phyloP scores from a whole-genome alignment of 805 yeast genomes.

The Metschnikowia sp. region DNA sequence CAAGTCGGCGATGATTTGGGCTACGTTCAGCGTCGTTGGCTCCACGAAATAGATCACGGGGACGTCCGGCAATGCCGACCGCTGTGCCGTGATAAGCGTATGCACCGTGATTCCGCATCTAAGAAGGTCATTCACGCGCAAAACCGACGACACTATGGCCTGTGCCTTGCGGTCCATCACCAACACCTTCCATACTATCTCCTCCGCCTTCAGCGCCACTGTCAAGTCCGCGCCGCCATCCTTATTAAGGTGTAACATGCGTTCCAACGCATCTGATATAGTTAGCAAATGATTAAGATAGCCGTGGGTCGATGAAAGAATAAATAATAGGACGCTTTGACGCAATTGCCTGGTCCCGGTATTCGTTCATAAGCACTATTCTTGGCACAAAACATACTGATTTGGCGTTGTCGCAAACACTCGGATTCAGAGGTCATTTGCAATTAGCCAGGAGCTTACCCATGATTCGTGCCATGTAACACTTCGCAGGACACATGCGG shows the following conservation, averaged over 20 bases:
- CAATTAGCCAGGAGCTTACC: neutral
- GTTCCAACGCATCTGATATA: slow-evolving; percentile 47
- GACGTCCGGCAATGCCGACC: slow-evolving; percentile 89
- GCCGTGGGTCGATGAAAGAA: neutral
- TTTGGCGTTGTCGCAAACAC: slow-evolving; percentile 12
- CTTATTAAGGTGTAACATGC: slow-evolving; percentile 80
- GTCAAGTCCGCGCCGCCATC: slow-evolving; percentile 54
- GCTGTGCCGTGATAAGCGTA: slow-evolving; percentile 61
- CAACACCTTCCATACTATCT: slow-evolving; percentile 86
- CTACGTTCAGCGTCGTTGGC: slow-evolving; percentile 77
- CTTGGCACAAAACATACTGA: slow-evolving; percentile 6
- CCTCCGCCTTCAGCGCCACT: slow-evolving; percentile 56
- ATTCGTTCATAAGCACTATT: neutral
- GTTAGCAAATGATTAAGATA: slow-evolving; percentile 1
- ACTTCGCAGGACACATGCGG: neutral
- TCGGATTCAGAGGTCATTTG: slow-evolving; percentile 12
- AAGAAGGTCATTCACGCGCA: slow-evolving; percentile 86
- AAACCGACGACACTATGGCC: slow-evolving; percentile 83
- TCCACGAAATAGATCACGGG: slow-evolving; percentile 91
- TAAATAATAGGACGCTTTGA: neutral
- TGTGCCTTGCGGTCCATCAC: slow-evolving; percentile 80
- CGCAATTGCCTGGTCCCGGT: too few relatives aligned
- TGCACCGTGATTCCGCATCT: slow-evolving; percentile 92
- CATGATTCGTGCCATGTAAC: neutral
- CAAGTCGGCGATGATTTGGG: slow-evolving; percentile 67